These are phyloP conservation scores for Zymoseptoria passerinii DNA, from an alignment of 2,329 filamentous ascomycete genomes.

Conservation along the genomic window DNA sequence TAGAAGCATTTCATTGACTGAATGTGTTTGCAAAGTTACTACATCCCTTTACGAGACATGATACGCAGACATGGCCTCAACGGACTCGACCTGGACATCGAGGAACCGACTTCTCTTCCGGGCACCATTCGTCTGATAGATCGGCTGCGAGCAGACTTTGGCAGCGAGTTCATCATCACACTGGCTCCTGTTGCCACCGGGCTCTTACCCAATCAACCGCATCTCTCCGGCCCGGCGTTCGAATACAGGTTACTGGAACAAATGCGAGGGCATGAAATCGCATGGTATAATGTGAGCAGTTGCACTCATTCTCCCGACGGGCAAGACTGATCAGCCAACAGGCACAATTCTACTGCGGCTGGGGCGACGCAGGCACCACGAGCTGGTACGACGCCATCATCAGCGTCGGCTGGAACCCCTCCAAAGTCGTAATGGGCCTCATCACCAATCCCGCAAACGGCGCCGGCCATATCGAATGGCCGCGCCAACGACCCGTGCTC, in stretches of 20 bases:
- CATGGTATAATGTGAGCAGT: conserved; percentile 62
- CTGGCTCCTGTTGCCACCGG: conserved; percentile 75
- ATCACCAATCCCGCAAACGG: conserved; percentile 66
- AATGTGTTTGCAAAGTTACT: conserved; percentile 41
- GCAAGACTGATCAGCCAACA: not conserved
- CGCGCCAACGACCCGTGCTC: conserved; percentile 50
- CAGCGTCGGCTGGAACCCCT: conserved; percentile 59
- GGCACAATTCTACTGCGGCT: conserved; percentile 86
- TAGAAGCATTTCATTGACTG: not conserved
- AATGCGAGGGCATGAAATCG: conserved; percentile 56
- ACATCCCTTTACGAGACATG: conserved; percentile 58
- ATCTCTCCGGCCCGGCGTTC: conserved; percentile 64
- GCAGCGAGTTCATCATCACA: conserved; percentile 63
- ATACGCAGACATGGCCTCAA: conserved; percentile 55
- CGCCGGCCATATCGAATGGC: conserved; percentile 51
- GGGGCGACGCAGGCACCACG: conserved; percentile 56
- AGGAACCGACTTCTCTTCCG: conserved; percentile 62
- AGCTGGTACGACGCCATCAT: conserved; percentile 47
- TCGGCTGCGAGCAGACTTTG: conserved; percentile 54
- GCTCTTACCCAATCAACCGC: conserved; percentile 47
- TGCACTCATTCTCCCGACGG: not conserved
- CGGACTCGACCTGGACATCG: conserved; percentile 70
- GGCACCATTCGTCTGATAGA: conserved; percentile 50
- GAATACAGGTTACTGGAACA: conserved; percentile 67
- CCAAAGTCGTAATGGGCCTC: conserved; percentile 70